Conservation (phyloP, 2,329 filamentous ascomycete species). For the Fonsecaea nubica region DNA sequence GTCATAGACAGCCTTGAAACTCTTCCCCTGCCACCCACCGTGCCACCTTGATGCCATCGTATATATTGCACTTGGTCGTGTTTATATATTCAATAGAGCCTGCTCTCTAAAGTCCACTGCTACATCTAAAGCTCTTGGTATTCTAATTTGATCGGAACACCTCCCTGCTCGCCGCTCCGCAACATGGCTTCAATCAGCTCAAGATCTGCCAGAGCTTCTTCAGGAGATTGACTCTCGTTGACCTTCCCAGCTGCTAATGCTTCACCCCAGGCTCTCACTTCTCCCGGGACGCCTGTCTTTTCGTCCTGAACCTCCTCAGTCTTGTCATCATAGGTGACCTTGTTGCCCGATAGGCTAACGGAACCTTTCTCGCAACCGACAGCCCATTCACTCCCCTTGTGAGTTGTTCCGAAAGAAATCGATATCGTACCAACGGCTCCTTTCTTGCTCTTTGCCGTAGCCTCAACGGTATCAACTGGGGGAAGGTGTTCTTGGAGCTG, state of each 20-base stretch:
- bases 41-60: not conserved
- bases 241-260: constrained; percentile 52
- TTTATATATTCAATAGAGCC: not conserved
- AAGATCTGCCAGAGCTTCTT: constrained; percentile 50
- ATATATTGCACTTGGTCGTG: not conserved
- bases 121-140: constrained; percentile 34
- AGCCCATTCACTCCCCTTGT: constrained; percentile 56
- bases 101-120: not conserved
- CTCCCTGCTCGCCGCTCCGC: constrained; percentile 46
- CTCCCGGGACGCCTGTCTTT: constrained; percentile 58
- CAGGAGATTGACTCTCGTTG: constrained; percentile 55
- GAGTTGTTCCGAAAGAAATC: constrained; percentile 61
- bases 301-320: constrained; percentile 55
- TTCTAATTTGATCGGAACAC: constrained; percentile 35
- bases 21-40: not conserved
- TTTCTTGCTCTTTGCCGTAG: constrained; percentile 55
- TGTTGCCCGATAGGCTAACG: constrained; percentile 52
- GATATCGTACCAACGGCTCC: constrained; percentile 59
- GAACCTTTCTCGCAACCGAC: constrained; percentile 60
- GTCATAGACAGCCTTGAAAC: constrained; percentile 1
- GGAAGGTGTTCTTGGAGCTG: constrained; percentile 60
- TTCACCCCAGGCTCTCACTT: constrained; percentile 61
- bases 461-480: constrained; percentile 64
- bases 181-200: constrained; percentile 41
- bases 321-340: constrained; percentile 47